Evolutionary conservation across 1,284 basidiomycete genomes (phyloP).

Genomic region (Filobasidium uniguttulatum): DNA sequence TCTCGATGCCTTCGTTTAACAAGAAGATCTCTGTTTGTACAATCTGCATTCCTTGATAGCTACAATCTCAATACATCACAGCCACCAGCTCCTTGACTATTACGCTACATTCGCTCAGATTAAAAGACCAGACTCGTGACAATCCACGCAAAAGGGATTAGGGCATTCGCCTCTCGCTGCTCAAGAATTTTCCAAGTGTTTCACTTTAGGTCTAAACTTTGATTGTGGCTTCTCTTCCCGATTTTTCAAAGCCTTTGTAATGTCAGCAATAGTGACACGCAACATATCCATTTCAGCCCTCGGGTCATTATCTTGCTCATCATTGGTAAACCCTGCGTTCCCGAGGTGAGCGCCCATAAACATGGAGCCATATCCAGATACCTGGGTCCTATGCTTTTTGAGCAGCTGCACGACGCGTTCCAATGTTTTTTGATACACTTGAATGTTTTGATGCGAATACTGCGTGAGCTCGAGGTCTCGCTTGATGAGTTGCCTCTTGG

Average conservation of each 20-base stretch:
- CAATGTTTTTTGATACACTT: conserved; percentile 5
- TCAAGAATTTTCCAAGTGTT: background rate
- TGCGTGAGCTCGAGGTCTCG: conserved; percentile 8
- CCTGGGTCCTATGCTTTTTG: conserved; percentile 10
- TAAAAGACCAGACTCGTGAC: too few relatives aligned
- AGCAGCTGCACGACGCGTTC: conserved; percentile 8
- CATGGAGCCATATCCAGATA: conserved; percentile 7
- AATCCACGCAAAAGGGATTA: too few relatives aligned
- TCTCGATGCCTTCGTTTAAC: too few relatives aligned
- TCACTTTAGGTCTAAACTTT: background rate
- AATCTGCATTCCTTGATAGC: too few relatives aligned
- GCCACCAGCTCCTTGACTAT: too few relatives aligned
- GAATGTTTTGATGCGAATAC: conserved; percentile 10
- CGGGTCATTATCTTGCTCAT: conserved; percentile 1
- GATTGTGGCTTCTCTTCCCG: background rate
- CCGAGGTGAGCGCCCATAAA: conserved; percentile 15
- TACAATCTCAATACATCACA: too few relatives aligned
- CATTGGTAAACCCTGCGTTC: background rate
- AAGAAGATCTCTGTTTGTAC: too few relatives aligned
- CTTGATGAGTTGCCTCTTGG: conserved; percentile 10
- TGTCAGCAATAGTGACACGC: conserved; percentile 9
- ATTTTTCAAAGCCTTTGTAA: conserved; percentile 10
- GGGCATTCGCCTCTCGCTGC: background rate
- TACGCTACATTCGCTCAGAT: too few relatives aligned
- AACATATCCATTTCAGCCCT: conserved; percentile 12